phyloP scores from a whole-genome alignment of 306 rosid species.

The Fragaria ananassa region DNA sequence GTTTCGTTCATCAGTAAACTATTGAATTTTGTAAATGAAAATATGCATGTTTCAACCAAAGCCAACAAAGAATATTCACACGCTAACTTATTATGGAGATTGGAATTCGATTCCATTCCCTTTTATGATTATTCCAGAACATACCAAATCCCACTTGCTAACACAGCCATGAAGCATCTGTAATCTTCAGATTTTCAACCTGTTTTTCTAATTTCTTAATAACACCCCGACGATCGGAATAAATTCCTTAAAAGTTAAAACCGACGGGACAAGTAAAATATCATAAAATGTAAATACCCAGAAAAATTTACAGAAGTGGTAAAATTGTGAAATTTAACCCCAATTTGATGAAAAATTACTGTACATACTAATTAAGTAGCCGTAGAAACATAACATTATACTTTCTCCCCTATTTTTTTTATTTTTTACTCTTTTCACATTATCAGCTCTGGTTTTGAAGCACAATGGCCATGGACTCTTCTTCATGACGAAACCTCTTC shows the following conservation, averaged over 20 bases:
- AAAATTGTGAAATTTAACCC: background rate
- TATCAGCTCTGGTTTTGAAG: slow-evolving; percentile 26
- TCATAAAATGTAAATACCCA: background rate
- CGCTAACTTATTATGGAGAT: slow-evolving; percentile 3
- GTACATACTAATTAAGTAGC: background rate
- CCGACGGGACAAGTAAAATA: background rate
- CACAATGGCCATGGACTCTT: slow-evolving; percentile 52
- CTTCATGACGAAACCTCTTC: slow-evolving; percentile 61
- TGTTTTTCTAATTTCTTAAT: background rate
- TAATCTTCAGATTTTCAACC: slow-evolving; percentile 4
- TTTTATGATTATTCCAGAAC: slow-evolving; percentile 4
- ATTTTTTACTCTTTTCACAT: background rate
- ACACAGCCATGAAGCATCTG: slow-evolving; percentile 1
- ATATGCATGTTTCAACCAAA: slow-evolving; percentile 15
- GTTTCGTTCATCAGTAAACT: background rate
- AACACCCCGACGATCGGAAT: background rate
- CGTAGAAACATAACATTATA: background rate
- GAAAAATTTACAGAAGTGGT: background rate
- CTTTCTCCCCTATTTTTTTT: background rate
- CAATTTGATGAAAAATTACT: background rate
- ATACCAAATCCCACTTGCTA: slow-evolving; percentile 8
- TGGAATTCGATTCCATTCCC: slow-evolving; percentile 49
- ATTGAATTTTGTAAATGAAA: background rate
- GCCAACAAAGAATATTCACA: slow-evolving; percentile 24
- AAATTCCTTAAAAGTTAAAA: background rate